Percentiles rank a stretch among this genome's conserved stretches.
phyloP scores from a whole-genome alignment of 208 protist genomes.

The Acanthamoeba triangularis region DNA sequence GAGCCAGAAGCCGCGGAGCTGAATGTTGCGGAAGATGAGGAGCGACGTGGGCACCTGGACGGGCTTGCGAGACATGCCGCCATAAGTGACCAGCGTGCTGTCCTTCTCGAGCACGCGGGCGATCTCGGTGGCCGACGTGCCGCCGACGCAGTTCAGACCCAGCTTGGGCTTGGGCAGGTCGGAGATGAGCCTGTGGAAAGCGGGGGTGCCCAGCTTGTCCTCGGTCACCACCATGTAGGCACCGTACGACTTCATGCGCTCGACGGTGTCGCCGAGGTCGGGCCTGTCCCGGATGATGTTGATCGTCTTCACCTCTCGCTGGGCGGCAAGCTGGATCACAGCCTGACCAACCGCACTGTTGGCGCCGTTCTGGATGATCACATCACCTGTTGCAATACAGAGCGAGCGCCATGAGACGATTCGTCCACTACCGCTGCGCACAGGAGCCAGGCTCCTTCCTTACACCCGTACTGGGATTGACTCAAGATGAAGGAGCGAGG shows the following conservation, averaged over 20 bases:
- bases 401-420: background rate
- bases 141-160: constrained; percentile 97
- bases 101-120: constrained; percentile 92
- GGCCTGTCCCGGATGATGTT: constrained; percentile 89
- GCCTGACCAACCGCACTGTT: constrained; percentile 90
- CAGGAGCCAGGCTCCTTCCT: background rate
- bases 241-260: constrained; percentile 84
- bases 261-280: constrained; percentile 70
- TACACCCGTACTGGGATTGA: too few relatives aligned
- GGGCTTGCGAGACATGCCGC: constrained; percentile 96
- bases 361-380: constrained; percentile 92
- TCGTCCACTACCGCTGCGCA: background rate
- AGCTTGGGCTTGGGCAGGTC: constrained; percentile 96
- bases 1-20: constrained; percentile 96
- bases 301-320: constrained; percentile 89
- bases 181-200: constrained; percentile 87
- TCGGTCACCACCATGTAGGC: constrained; percentile 87
- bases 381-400: constrained; percentile 83
- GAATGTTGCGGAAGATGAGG: constrained; percentile 95
- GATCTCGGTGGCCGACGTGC: constrained; percentile 94
- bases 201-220: constrained; percentile 73
- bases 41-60: constrained; percentile 96
- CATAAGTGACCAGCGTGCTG: constrained; percentile 97
- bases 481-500: background rate
- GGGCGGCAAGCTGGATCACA: constrained; percentile 90